These are phyloP conservation scores for Neurospora tetraspora DNA, from an alignment of 495 filamentous ascomycete genomes.

Conservation along the genomic window DNA sequence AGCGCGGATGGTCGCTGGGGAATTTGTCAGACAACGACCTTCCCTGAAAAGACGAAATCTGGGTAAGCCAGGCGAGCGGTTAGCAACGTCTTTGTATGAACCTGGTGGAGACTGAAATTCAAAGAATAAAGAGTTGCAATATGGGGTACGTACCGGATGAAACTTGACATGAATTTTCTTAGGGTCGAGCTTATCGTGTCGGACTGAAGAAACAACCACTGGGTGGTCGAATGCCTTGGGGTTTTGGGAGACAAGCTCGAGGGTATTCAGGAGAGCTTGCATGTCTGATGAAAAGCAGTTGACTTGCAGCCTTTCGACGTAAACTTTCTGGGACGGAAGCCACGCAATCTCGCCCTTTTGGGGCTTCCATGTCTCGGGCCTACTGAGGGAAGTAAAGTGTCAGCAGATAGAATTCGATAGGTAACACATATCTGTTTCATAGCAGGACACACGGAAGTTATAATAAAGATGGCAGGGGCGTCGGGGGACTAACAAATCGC, in stretches of 20 bases:
- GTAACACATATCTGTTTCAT: neutral
- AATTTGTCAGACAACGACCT: neutral
- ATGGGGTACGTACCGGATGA: neutral
- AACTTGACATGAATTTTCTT: neutral
- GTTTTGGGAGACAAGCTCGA: neutral
- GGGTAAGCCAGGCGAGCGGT: neutral
- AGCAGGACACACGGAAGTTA: neutral
- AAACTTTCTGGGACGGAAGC: neutral
- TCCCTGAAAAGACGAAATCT: neutral
- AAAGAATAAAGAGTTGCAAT: neutral
- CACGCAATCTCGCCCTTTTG: neutral
- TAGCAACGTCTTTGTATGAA: neutral
- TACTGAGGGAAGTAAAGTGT: neutral
- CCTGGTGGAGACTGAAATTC: too few species aligned
- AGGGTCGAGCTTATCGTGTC: neutral
- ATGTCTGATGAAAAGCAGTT: too few species aligned
- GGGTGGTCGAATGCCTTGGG: neutral
- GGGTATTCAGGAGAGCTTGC: too few species aligned
- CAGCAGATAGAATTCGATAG: neutral
- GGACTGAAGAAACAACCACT: neutral
- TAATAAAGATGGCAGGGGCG: neutral
- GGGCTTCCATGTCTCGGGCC: neutral
- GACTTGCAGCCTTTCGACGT: too few species aligned
- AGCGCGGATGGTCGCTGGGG: neutral
- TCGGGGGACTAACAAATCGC: neutral